A percentile compares a stretch with the other conserved stretches of the same genome.
These are phyloP conservation scores for Blastomyces emzantsi DNA, from an alignment of 2,329 filamentous ascomycete species.

Conservation along the genomic window DNA sequence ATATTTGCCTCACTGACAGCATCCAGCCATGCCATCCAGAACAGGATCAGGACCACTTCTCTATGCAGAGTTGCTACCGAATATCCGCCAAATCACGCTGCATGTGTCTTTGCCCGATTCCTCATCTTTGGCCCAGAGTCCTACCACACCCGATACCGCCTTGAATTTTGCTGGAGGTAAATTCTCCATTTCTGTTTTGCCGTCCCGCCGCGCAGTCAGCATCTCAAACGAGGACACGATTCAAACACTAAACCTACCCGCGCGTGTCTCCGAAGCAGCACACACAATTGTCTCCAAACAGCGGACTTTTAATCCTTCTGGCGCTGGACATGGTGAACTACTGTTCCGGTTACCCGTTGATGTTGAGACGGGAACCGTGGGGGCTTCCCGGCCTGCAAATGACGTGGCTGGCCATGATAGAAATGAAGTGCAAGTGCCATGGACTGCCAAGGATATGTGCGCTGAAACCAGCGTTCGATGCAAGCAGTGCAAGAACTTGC, in stretches of 20 bases:
- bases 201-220: slow-evolving; percentile 27
- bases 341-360: slow-evolving; percentile 48
- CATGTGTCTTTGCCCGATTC: slow-evolving; percentile 41
- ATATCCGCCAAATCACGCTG: slow-evolving; percentile 52
- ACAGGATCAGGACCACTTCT: slow-evolving; percentile 30
- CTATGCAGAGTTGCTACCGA: slow-evolving; percentile 52
- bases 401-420: slow-evolving; percentile 16
- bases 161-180: background rate
- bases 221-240: slow-evolving; percentile 24
- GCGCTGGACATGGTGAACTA: slow-evolving; percentile 21
- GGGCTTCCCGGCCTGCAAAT: slow-evolving; percentile 4
- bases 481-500: slow-evolving; percentile 26
- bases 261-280: slow-evolving; percentile 25
- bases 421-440: slow-evolving; percentile 30
- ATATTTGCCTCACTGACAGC: background rate
- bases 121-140: slow-evolving; percentile 7
- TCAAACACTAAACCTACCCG: slow-evolving; percentile 43
- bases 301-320: background rate
- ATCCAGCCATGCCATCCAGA: slow-evolving; percentile 7
- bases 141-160: background rate
- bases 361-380: slow-evolving; percentile 18
- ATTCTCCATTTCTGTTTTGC: background rate
- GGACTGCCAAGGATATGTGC: slow-evolving; percentile 33
- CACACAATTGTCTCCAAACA: slow-evolving; percentile 17
- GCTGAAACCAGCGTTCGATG: slow-evolving; percentile 30